Percentiles rank a stretch among this genome's conserved stretches.
Evolutionary conservation across 371 early-diverging fungal species (phyloP).

Genomic region (Syncephalis fuscata): DNA sequence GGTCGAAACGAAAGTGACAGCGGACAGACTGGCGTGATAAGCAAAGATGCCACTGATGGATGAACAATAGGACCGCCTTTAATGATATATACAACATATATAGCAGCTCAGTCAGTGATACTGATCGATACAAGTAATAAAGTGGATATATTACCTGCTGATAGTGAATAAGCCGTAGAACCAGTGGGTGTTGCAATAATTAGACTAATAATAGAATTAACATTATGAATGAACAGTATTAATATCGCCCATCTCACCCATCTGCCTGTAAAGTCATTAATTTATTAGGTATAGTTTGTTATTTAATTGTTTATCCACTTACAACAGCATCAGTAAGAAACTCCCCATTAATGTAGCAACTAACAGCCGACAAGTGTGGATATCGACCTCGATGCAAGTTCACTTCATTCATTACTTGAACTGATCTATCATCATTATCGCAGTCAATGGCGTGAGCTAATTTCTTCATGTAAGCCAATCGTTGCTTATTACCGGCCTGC

Average conservation of each 20-base stretch:
- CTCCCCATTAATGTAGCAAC: conserved; percentile 60
- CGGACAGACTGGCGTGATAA: conserved; percentile 92
- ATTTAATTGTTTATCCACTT: conserved; percentile 15
- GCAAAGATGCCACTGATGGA: conserved; percentile 72
- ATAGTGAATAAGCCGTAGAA: conserved; percentile 86
- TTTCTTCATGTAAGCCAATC: no score
- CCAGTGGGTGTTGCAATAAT: conserved; percentile 90
- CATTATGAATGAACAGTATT: neutral
- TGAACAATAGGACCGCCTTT: conserved; percentile 82
- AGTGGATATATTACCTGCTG: conserved; percentile 33
- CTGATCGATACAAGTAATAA: neutral
- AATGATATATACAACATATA: no score
- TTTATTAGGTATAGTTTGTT: conserved; percentile 12
- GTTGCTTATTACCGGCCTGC: conserved; percentile 13
- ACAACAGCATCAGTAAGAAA: conserved; percentile 77
- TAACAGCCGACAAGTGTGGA: conserved; percentile 63
- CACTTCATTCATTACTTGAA: neutral
- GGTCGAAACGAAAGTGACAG: conserved; percentile 87
- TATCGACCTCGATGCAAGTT: conserved; percentile 42
- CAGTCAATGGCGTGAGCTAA: neutral
- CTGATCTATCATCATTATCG: neutral
- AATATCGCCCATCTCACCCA: conserved; percentile 14
- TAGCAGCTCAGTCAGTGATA: conserved; percentile 2
- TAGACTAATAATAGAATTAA: conserved; percentile 17
- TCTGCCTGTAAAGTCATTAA: conserved; percentile 29